A percentile compares a stretch with the other conserved stretches of the same genome.
phyloP scores from a whole-genome alignment of 2,329 filamentous ascomycete species.

The Aciculosporium take region DNA sequence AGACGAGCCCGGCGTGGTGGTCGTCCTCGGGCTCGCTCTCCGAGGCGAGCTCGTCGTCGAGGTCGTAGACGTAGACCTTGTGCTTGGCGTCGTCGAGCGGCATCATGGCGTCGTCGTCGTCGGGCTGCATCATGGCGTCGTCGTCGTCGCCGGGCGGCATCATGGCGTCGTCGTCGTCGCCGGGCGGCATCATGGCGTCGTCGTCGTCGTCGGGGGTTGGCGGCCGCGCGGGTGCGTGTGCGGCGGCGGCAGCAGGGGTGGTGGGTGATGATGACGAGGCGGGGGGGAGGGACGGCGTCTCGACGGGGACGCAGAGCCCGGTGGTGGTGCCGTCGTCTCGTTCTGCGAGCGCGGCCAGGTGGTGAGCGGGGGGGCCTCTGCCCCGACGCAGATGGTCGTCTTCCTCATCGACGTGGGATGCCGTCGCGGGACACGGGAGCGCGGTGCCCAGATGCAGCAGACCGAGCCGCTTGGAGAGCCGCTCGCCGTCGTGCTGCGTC shows the following conservation, averaged over 20 bases:
- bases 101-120: conserved; percentile 64
- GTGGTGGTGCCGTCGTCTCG: conserved; percentile 44
- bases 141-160: no score
- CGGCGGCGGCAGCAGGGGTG: conserved; percentile 5
- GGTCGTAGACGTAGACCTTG: conserved; percentile 79
- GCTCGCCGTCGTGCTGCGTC: conserved; percentile 51
- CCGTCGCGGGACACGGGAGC: background rate
- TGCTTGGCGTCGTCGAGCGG: conserved; percentile 73
- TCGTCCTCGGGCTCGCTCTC: conserved; percentile 32
- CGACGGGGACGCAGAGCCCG: conserved; percentile 53
- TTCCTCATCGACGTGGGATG: no score
- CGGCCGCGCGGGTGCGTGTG: background rate
- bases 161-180: conserved; percentile 74
- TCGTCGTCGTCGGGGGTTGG: conserved; percentile 20
- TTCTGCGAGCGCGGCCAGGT: conserved; percentile 27
- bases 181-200: conserved; percentile 68
- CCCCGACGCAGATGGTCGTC: no score
- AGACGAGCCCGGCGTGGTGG: conserved; percentile 57
- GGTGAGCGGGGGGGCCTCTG: no score
- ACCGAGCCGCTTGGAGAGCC: conserved; percentile 72
- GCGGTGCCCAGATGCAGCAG: conserved; percentile 55
- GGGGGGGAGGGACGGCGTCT: conserved; percentile 24
- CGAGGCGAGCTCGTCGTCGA: conserved; percentile 70
- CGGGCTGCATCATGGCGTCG: no score
- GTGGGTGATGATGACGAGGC: conserved; percentile 9